Conservation (phyloP, 768 basidiomycete genomes). For the Pleurotus giganteus region DNA sequence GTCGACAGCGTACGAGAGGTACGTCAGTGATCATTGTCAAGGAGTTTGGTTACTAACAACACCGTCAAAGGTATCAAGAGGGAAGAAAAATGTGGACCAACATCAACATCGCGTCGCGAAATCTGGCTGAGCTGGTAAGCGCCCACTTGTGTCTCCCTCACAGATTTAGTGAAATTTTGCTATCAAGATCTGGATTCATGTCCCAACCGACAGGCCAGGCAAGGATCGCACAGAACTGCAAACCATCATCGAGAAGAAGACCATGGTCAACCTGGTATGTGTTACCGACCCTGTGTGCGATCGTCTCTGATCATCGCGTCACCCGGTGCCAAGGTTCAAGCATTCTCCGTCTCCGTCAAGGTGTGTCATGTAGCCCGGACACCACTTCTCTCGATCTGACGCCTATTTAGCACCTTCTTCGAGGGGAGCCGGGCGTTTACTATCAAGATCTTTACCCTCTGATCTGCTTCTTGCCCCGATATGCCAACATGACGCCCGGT, state of each 20-base stretch:
- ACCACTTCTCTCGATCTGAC: neutral
- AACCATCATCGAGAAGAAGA: constrained; percentile 68
- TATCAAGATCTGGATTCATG: constrained; percentile 54
- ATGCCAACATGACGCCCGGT: constrained; percentile 30
- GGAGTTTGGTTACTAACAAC: neutral
- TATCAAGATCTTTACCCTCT: constrained; percentile 74
- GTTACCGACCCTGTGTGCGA: neutral
- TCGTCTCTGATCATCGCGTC: neutral
- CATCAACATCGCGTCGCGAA: constrained; percentile 55
- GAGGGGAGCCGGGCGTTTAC: constrained; percentile 67
- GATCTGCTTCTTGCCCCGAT: constrained; percentile 64
- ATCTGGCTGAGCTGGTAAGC: constrained; percentile 56
- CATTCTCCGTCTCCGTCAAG: constrained; percentile 67
- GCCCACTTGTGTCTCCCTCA: constrained; percentile 2
- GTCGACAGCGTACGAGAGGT: constrained; percentile 69
- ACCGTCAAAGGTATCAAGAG: constrained; percentile 51
- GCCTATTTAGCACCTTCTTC: constrained; percentile 52
- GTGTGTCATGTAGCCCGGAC: constrained; percentile 24
- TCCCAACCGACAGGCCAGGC: constrained; percentile 39
- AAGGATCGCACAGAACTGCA: constrained; percentile 34
- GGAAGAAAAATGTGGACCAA: constrained; percentile 72
- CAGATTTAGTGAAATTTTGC: neutral
- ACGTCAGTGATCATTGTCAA: constrained; percentile 15
- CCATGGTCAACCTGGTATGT: constrained; percentile 65
- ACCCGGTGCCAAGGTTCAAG: constrained; percentile 48